Evolutionary conservation across 371 early-diverging fungal genomes (phyloP).

Genomic region (Mucor velutinosus): DNA sequence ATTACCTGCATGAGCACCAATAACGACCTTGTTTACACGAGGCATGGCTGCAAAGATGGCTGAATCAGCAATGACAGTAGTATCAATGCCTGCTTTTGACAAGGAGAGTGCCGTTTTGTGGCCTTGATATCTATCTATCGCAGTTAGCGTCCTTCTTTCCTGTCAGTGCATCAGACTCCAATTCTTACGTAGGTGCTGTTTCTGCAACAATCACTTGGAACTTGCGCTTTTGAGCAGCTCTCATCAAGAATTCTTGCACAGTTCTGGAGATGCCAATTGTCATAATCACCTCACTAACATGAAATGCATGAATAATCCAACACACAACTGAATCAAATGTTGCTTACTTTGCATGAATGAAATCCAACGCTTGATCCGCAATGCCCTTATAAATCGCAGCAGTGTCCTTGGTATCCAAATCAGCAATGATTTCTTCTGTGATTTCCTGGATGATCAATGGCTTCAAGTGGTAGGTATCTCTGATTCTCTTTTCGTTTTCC

Average conservation of each 20-base stretch:
- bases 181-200: constrained; percentile 70
- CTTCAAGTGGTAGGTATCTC: constrained; percentile 56
- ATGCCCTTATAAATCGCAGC: constrained; percentile 67
- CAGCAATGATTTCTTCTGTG: constrained; percentile 83
- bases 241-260: constrained; percentile 84
- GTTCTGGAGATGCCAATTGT: constrained; percentile 88
- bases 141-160: background rate
- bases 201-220: constrained; percentile 95
- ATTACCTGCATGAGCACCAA: constrained; percentile 82
- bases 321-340: background rate
- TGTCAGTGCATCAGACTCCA: no score
- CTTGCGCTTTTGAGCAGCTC: constrained; percentile 83
- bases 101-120: constrained; percentile 84
- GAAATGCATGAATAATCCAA: background rate
- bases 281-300: constrained; percentile 88
- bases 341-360: constrained; percentile 86
- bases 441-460: constrained; percentile 80
- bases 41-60: constrained; percentile 97
- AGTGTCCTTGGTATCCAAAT: constrained; percentile 56
- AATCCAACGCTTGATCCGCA: constrained; percentile 78
- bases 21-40: constrained; percentile 96
- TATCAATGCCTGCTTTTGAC: constrained; percentile 83
- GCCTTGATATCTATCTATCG: constrained; percentile 65
- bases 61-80: constrained; percentile 91
- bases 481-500: constrained; percentile 27